Evolutionary conservation across 2,329 filamentous ascomycete genomes (phyloP).

Genomic region (Ceratocystis papillata): DNA sequence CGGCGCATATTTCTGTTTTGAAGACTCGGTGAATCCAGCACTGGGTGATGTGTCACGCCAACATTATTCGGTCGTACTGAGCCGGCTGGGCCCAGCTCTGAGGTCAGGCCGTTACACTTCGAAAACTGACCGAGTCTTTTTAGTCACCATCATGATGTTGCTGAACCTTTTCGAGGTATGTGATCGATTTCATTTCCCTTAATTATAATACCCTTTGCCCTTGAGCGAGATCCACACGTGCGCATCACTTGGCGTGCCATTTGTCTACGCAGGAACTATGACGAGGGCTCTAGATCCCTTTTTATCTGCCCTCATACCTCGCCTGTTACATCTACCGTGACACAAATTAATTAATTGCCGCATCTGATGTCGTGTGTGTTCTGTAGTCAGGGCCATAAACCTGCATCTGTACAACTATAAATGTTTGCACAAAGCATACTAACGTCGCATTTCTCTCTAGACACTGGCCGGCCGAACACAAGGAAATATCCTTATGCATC

Average conservation of each 20-base stretch:
- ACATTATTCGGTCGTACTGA: constrained; percentile 20
- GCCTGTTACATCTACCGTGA: too few relatives aligned
- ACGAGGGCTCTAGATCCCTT: not conserved
- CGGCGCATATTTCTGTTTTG: constrained; percentile 22
- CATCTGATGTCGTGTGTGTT: too few relatives aligned
- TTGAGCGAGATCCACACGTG: not conserved
- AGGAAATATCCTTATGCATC: constrained; percentile 21
- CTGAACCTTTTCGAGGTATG: constrained; percentile 23
- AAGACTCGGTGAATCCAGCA: constrained; percentile 13
- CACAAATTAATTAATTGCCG: too few relatives aligned
- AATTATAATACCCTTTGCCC: not conserved
- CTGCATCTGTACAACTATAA: not conserved
- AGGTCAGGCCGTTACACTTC: constrained; percentile 10
- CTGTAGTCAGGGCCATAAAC: not conserved
- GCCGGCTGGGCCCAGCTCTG: constrained; percentile 14
- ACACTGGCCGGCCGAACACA: constrained; percentile 19
- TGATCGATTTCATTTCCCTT: not conserved
- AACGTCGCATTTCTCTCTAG: constrained; percentile 4
- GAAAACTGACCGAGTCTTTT: constrained; percentile 17
- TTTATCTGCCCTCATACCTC: too few relatives aligned
- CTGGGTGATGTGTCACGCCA: constrained; percentile 18
- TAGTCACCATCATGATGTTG: constrained; percentile 21
- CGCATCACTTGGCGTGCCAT: not conserved
- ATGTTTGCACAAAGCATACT: not conserved
- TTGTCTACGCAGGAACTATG: not conserved